Conservation (phyloP, 768 basidiomycete genomes). For the Hericium erinaceus region DNA sequence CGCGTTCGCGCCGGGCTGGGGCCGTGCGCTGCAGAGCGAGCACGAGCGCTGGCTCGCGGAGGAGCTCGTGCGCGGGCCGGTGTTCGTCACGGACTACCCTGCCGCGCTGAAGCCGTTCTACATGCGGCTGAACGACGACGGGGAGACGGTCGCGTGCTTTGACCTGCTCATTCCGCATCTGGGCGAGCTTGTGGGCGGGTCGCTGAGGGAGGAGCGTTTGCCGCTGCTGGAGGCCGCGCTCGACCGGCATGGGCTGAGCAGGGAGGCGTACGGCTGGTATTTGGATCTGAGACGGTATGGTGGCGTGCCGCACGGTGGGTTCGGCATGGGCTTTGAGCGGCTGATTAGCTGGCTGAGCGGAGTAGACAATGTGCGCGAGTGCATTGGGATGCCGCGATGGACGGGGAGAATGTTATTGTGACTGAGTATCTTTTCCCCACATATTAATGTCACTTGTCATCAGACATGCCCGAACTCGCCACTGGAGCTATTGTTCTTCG, state of each 20-base stretch:
- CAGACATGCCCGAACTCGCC: too few species aligned
- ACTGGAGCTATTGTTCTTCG: too few species aligned
- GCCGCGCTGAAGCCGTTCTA: conserved; percentile 85
- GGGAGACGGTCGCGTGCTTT: conserved; percentile 80
- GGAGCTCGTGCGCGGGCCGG: conserved; percentile 54
- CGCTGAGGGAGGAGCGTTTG: conserved; percentile 71
- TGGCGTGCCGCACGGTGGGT: conserved; percentile 88
- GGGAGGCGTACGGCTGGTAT: conserved; percentile 57
- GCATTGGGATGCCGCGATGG: conserved; percentile 89
- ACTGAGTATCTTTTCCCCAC: neutral
- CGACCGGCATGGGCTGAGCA: conserved; percentile 34
- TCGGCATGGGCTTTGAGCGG: conserved; percentile 93
- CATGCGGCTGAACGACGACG: conserved; percentile 64
- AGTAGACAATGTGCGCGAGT: conserved; percentile 86
- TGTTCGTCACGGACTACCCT: conserved; percentile 92
- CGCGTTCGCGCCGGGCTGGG: conserved; percentile 54
- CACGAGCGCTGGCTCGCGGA: conserved; percentile 91
- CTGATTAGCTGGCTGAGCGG: conserved; percentile 82
- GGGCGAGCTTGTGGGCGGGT: conserved; percentile 90
- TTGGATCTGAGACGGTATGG: conserved; percentile 77
- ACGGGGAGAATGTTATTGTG: conserved; percentile 66
- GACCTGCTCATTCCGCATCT: conserved; percentile 83
- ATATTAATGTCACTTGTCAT: too few species aligned
- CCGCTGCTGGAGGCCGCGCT: conserved; percentile 45
- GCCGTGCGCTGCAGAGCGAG: conserved; percentile 69